These are phyloP conservation scores for Hemileccinum impolitum DNA, from an alignment of 768 basidiomycete species.

Conservation along the genomic window DNA sequence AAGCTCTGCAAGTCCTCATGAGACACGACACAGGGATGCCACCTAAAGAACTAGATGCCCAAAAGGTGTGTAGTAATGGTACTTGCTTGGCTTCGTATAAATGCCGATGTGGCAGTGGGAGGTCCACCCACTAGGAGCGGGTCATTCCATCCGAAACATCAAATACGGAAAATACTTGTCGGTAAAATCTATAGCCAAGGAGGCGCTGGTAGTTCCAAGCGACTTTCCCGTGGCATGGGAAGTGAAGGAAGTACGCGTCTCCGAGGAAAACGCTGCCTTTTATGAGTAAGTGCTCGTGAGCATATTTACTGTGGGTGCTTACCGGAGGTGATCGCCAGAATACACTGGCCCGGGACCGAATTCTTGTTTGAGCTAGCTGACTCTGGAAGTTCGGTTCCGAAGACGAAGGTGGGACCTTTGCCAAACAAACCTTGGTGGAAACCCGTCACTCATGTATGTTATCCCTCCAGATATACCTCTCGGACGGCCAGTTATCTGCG, in stretches of 20 bases:
- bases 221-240: constrained; percentile 30
- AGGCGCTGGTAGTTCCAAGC: constrained; percentile 21
- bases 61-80: constrained; percentile 19
- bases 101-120: constrained; percentile 24
- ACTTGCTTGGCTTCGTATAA: background rate
- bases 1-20: background rate
- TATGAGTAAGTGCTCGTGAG: constrained; percentile 19
- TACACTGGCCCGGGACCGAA: constrained; percentile 29
- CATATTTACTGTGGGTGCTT: background rate
- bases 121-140: constrained; percentile 27
- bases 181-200: constrained; percentile 23
- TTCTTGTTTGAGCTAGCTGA: constrained; percentile 27
- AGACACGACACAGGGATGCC: constrained; percentile 24
- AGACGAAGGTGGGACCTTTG: constrained; percentile 24
- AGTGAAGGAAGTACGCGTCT: constrained; percentile 21
- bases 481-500: constrained; percentile 20
- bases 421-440: background rate
- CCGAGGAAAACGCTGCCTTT: constrained; percentile 27
- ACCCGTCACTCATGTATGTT: background rate
- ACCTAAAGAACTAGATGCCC: constrained; percentile 26
- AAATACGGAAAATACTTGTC: constrained; percentile 31
- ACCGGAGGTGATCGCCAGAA: constrained; percentile 13
- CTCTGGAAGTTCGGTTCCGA: constrained; percentile 23
- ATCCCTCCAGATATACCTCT: constrained; percentile 18
- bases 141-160: constrained; percentile 29